Evolutionary conservation across 2,329 filamentous ascomycete genomes (phyloP), one percentile per base, ranked within the genome.

Genomic region (Spiromastix sp.): DNA sequence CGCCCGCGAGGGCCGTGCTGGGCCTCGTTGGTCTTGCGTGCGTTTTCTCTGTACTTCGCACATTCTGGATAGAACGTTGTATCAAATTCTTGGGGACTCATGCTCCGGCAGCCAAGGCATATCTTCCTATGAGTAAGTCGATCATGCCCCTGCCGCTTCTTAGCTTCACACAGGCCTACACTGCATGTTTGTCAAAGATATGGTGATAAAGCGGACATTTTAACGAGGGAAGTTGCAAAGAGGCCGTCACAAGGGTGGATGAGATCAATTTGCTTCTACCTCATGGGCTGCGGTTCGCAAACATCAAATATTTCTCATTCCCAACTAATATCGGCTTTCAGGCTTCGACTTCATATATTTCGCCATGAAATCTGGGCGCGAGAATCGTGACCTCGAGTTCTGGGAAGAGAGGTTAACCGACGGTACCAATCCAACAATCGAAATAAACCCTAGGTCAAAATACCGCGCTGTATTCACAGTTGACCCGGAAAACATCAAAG

Each of bases 401-500:
- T 93, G 82, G 79, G 45, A 61, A 5, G 40, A 56, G 2, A 56
- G 68, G 35, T 72, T 86, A 10, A 33, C 25, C 1, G 51, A 54
- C 12, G 59, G 20, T 11, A 77, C 67, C 46, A 87, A 82, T 0
- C 76, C 68, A 47, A 89, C 83, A 0, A 60, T 70, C 25, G 82
- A 89, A 58, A 55, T 63, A 8, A 66, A 66, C 2, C 38, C 42
- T 10, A 27, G 18, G 13, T 44, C 26, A 11, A 40, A 31, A 7
- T 55, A 62, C 31, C 74, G 82, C n/a, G 57, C 80, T 15, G 56
- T 93, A 40, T 70, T 91, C 50, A 94, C 87, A 0, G 73, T 74
- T 4, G 85, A 94, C 46, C 81, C 82, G 1, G 85, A 93, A 50
- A 94, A 94, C 53, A 81, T 93, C 64, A 93, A 94, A 57, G 84